These are phyloP conservation scores for Starmerella floris DNA, from an alignment of 805 yeast species.

Conservation along the genomic window DNA sequence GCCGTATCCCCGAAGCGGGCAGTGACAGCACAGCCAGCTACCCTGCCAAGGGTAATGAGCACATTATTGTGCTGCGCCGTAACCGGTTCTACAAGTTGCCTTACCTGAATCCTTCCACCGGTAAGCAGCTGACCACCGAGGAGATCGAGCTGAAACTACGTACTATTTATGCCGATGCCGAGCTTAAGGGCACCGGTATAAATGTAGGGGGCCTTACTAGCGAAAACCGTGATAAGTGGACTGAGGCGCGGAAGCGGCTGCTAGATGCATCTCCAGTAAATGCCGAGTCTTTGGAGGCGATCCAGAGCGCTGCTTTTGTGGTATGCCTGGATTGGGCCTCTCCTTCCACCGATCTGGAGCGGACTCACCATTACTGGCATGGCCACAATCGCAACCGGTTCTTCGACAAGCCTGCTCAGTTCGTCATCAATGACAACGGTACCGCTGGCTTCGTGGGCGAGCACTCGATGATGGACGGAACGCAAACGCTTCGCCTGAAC, in stretches of 20 bases:
- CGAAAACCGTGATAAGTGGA: constrained; percentile 76
- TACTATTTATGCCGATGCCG: constrained; percentile 36
- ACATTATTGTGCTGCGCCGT: constrained; percentile 57
- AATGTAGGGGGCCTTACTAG: constrained; percentile 73
- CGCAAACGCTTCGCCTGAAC: constrained; percentile 82
- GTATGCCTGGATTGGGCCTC: constrained; percentile 59
- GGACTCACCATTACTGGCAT: constrained; percentile 80
- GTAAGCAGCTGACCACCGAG: constrained; percentile 28
- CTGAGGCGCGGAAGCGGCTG: constrained; percentile 44
- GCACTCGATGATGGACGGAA: constrained; percentile 97
- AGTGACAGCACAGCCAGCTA: constrained; percentile 49
- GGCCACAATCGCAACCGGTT: constrained; percentile 88
- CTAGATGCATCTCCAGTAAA: constrained; percentile 46
- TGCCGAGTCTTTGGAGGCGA: constrained; percentile 45
- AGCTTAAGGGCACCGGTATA: constrained; percentile 32
- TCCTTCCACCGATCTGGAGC: constrained; percentile 71
- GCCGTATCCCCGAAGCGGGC: constrained; percentile 51
- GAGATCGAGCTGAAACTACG: constrained; percentile 42
- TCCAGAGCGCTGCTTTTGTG: constrained; percentile 67
- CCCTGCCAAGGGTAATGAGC: constrained; percentile 39
- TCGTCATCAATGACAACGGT: constrained; percentile 69
- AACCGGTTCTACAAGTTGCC: constrained; percentile 68
- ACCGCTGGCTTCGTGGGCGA: constrained; percentile 89
- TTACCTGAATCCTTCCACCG: constrained; percentile 23
- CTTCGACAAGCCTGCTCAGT: constrained; percentile 84